Conservation (phyloP, 805 yeast species). For the Starmerella asiatica region DNA sequence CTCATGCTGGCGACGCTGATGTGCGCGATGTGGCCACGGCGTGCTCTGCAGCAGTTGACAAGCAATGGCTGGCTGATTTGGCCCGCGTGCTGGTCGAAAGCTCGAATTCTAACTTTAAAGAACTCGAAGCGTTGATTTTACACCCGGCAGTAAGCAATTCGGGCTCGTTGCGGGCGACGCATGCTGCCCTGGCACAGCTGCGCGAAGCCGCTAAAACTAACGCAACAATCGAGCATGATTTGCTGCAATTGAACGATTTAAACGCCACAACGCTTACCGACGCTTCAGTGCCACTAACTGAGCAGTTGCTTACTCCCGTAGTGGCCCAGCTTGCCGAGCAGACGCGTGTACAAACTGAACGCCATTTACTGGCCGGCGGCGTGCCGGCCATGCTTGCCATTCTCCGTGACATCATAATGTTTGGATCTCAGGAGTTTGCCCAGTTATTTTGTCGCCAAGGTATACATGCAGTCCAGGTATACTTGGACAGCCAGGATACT, state of each 20-base stretch:
- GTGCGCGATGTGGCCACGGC: constrained; percentile 1
- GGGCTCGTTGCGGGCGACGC: not conserved
- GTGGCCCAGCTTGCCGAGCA: too few species aligned
- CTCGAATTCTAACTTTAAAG: not conserved
- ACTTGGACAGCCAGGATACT: too few species aligned
- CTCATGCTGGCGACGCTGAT: constrained; percentile 4
- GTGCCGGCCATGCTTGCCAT: constrained; percentile 1
- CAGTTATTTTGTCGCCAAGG: constrained; percentile 1
- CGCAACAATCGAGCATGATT: not conserved
- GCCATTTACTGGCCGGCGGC: too few species aligned
- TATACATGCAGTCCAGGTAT: too few species aligned
- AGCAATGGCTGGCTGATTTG: constrained; percentile 2
- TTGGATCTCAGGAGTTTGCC: constrained; percentile 12
- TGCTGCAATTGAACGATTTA: too few species aligned
- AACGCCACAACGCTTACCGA: too few species aligned
- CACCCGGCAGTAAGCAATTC: not conserved
- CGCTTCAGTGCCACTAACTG: too few species aligned
- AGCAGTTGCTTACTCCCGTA: too few species aligned
- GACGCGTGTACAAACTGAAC: too few species aligned
- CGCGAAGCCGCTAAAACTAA: not conserved
- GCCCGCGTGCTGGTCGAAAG: too few species aligned
- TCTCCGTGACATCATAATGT: constrained; percentile 9
- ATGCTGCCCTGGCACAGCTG: not conserved
- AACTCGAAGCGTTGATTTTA: not conserved
- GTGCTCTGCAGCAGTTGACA: constrained; percentile 7